phyloP scores from a whole-genome alignment of 805 yeast genomes.

The Ogataea paradorogensis region DNA sequence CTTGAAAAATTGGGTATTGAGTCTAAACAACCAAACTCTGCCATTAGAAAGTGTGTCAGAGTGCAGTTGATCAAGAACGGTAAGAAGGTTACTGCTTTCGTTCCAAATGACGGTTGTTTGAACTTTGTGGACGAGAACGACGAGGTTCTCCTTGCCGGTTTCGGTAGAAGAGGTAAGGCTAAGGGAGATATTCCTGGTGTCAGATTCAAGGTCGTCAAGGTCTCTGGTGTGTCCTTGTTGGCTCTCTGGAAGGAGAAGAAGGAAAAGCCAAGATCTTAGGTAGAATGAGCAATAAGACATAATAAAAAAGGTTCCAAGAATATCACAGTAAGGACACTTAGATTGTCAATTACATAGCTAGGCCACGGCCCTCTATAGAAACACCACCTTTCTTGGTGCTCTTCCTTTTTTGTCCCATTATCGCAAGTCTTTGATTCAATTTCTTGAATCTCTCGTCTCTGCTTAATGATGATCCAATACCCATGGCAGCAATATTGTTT shows the following conservation, averaged over 20 bases:
- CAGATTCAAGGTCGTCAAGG: constrained; percentile 99
- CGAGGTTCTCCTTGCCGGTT: constrained; percentile 99
- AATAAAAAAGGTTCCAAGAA: constrained; percentile 10
- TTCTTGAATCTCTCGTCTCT: constrained; percentile 81
- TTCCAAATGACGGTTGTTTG: constrained; percentile 99
- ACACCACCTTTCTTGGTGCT: constrained; percentile 66
- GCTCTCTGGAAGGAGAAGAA: constrained; percentile 99
- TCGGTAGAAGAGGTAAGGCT: constrained; percentile 99
- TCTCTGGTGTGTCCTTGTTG: constrained; percentile 98
- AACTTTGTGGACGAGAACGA: constrained; percentile 99
- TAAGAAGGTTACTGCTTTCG: constrained; percentile 99
- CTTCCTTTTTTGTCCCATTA: constrained; percentile 47
- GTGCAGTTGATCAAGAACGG: constrained; percentile 99
- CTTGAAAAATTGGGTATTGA: constrained; percentile 99
- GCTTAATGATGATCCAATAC: constrained; percentile 50
- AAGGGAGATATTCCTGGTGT: constrained; percentile 99
- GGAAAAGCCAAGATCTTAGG: constrained; percentile 99
- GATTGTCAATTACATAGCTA: constrained; percentile 20
- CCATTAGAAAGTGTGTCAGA: constrained; percentile 99
- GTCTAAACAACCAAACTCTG: constrained; percentile 99
- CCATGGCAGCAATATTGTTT: constrained; percentile 36
- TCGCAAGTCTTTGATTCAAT: constrained; percentile 57
- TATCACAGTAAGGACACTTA: not conserved
- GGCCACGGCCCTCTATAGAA: constrained; percentile 70
- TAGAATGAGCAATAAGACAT: constrained; percentile 13